These are phyloP conservation scores for Metschnikowia vanudenii DNA, from an alignment of 805 yeast species.

Conservation along the genomic window DNA sequence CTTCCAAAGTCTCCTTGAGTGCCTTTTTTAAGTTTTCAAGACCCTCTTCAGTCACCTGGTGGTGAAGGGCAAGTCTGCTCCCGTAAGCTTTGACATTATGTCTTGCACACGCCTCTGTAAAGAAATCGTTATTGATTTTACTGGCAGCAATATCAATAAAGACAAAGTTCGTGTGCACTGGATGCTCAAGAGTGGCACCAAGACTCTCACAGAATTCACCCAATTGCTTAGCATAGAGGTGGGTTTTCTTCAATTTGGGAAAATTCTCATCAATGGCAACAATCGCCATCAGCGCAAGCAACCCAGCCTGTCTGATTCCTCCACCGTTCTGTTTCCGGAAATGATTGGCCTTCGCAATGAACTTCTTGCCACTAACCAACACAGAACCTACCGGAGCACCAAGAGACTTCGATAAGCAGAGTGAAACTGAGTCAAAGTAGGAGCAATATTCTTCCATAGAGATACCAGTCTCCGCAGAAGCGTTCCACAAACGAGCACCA, in stretches of 20 bases:
- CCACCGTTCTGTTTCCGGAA: constrained; percentile 46
- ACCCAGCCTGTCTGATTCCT: constrained; percentile 44
- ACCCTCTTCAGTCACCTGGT: constrained; percentile 33
- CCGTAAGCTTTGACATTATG: constrained; percentile 18
- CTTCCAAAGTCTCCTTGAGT: constrained; percentile 16
- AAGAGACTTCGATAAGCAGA: constrained; percentile 41
- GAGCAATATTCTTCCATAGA: constrained; percentile 39
- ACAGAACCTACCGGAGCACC: constrained; percentile 47
- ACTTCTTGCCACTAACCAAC: constrained; percentile 32
- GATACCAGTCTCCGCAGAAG: constrained; percentile 40
- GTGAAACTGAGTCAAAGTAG: constrained; percentile 41
- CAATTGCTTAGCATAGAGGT: constrained; percentile 34
- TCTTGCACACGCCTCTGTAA: constrained; percentile 24
- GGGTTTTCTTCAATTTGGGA: constrained; percentile 31
- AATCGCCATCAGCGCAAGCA: constrained; percentile 41
- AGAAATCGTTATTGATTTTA: constrained; percentile 28
- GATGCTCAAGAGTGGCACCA: constrained; percentile 34
- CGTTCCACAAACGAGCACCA: constrained; percentile 47
- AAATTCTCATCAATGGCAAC: constrained; percentile 42
- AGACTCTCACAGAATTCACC: constrained; percentile 30
- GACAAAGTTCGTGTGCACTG: constrained; percentile 43
- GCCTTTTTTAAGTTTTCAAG: constrained; percentile 27
- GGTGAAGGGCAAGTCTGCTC: constrained; percentile 34
- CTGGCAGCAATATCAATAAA: constrained; percentile 35
- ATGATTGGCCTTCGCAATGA: constrained; percentile 43